Evolutionary conservation across 2,329 filamentous ascomycete genomes (phyloP).

Genomic region (Drechslerella stenobrocha): DNA sequence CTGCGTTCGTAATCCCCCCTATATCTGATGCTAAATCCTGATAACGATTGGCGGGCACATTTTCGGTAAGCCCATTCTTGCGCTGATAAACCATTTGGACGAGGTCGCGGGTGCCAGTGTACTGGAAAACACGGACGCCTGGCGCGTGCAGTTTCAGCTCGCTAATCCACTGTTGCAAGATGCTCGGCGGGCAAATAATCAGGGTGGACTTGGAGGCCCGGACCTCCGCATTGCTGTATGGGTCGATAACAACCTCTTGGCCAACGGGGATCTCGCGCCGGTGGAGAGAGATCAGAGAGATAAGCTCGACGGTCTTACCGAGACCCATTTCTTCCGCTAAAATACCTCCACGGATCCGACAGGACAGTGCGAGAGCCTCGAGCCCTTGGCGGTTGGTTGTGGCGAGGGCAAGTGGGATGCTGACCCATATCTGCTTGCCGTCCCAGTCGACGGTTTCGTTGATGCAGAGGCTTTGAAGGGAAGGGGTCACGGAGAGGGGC

Average conservation of each 20-base stretch:
- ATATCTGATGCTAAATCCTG: slow-evolving; percentile 46
- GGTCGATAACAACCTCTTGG: slow-evolving; percentile 53
- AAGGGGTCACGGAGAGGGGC: slow-evolving; percentile 53
- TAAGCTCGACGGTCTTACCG: slow-evolving; percentile 76
- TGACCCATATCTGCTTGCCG: slow-evolving; percentile 61
- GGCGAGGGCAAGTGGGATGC: slow-evolving; percentile 66
- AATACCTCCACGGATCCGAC: slow-evolving; percentile 63
- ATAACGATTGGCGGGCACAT: slow-evolving; percentile 28
- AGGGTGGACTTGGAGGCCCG: slow-evolving; percentile 63
- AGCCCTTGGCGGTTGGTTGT: slow-evolving; percentile 58
- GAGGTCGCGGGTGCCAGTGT: slow-evolving; percentile 58
- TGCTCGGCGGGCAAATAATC: slow-evolving; percentile 59
- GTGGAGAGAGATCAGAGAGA: slow-evolving; percentile 71
- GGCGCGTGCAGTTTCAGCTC: slow-evolving; percentile 66
- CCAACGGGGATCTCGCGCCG: slow-evolving; percentile 55
- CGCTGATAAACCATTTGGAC: slow-evolving; percentile 31
- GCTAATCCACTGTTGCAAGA: slow-evolving; percentile 66
- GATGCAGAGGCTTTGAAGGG: slow-evolving; percentile 57
- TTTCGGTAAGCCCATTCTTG: slow-evolving; percentile 54
- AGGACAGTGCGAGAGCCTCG: slow-evolving; percentile 3
- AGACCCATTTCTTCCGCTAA: slow-evolving; percentile 82
- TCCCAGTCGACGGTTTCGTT: slow-evolving; percentile 54
- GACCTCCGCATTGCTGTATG: slow-evolving; percentile 58
- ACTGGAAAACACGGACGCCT: slow-evolving; percentile 61
- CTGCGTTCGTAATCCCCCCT: slow-evolving; percentile 55